Evolutionary conservation across 202 grass and related monocot genomes (phyloP), one percentile per base, ranked within the genome.

Genomic region (Schoenoplectus triqueter): DNA sequence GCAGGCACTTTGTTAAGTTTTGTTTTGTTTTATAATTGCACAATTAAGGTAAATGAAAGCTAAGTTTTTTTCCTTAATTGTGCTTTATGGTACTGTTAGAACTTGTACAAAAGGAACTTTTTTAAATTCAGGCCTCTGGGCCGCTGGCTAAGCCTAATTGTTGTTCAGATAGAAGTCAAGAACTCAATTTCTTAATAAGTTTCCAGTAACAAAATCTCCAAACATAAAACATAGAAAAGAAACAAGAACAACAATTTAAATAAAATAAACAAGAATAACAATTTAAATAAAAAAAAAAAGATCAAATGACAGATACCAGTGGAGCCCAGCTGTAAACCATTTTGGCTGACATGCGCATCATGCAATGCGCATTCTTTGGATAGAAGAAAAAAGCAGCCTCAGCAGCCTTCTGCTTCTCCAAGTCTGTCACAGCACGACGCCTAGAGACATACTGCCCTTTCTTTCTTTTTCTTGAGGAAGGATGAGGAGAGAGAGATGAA

Each of bases 231-330:
- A 42, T 49, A 49, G 2, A 72, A 72, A 48, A 50, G 2, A 50
- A 72, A 6, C 5, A 47, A 71, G 15, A 48, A 18, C 5, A 47
- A 48, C 68, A 71, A 71, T 18, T 71, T 59, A 59, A 59, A 59
- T 59, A 14, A 59, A 31, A 31, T 31, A 11, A 66, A 66, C 14
- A 47, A 47, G 45, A 47, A 47, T 47, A 47, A 47, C 45, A 47
- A 47, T 47, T 47, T 47, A 59, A 17, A 59, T 4, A 47, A 59
- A 31, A 31, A 31, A 19, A 49, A 48, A 72, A 72, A 7, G 14
- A 9, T 72, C 46, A 48, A 50, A 50, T 72, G n/a, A 19, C 7
- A 49, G 15, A 72, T 72, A 72, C 69, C 69, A 72, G 44, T 19
- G 15, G 17, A 50, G 45, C 8, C 69, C 69, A 72, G 69, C 45